A percentile compares a stretch with the other conserved stretches of the same genome.
These are phyloP conservation scores for Manihot esculenta DNA, from an alignment of 441 rosid genomes.

Conservation along the genomic window DNA sequence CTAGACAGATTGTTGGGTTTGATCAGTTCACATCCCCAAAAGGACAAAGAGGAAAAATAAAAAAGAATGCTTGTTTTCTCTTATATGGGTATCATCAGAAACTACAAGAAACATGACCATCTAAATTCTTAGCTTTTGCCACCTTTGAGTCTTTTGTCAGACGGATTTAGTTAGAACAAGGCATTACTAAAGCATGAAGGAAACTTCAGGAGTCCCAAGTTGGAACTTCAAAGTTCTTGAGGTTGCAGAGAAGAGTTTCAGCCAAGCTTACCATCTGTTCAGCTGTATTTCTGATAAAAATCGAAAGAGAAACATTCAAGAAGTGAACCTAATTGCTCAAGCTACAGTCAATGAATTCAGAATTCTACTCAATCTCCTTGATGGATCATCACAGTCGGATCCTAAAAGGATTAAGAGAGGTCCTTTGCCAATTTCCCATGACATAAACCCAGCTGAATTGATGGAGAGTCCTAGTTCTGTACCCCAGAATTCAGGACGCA, in stretches of 20 bases:
- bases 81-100: too few species aligned
- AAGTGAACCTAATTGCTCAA: conserved; percentile 26
- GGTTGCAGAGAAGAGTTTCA: conserved; percentile 34
- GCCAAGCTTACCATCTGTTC: conserved; percentile 24
- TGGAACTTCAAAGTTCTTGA: conserved; percentile 29
- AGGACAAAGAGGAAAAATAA: too few species aligned
- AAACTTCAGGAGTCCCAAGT: conserved; percentile 25
- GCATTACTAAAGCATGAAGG: not conserved
- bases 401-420: conserved; percentile 36
- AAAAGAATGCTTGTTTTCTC: too few species aligned
- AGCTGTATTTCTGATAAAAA: conserved; percentile 30
- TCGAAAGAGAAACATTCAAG: conserved; percentile 30
- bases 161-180: too few species aligned
- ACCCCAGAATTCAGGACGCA: not conserved
- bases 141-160: too few species aligned
- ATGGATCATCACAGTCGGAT: conserved; percentile 20
- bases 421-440: conserved; percentile 27
- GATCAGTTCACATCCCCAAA: not conserved
- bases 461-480: conserved; percentile 26
- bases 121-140: too few species aligned
- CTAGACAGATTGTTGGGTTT: not conserved
- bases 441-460: conserved; percentile 26
- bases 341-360: conserved; percentile 28
- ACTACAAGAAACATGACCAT: too few species aligned
- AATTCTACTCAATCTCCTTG: conserved; percentile 30